phyloP scores from a whole-genome alignment of 2,329 filamentous ascomycete genomes.

The Pseudocercospora vitis region DNA sequence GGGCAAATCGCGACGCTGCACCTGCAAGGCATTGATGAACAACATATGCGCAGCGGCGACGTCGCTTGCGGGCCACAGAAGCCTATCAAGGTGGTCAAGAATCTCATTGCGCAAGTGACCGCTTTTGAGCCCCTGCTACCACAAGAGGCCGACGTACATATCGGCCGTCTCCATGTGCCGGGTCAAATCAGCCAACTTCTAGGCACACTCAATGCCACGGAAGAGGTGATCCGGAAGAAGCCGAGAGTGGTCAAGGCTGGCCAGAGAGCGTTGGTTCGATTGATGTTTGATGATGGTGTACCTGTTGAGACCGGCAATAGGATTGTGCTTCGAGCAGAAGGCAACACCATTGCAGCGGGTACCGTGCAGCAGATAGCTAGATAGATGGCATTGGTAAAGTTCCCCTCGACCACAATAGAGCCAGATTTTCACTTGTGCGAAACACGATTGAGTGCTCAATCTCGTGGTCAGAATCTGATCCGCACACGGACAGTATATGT shows the following conservation, averaged over 20 bases:
- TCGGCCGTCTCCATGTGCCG: slow-evolving; percentile 76
- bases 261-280: slow-evolving; percentile 71
- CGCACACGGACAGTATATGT: too few relatives aligned
- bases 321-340: slow-evolving; percentile 76
- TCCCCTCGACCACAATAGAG: too few relatives aligned
- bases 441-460: too few relatives aligned
- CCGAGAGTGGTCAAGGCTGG: slow-evolving; percentile 79
- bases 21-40: slow-evolving; percentile 73
- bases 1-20: slow-evolving; percentile 87
- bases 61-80: slow-evolving; percentile 67
- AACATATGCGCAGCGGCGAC: slow-evolving; percentile 76
- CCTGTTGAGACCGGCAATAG: slow-evolving; percentile 78
- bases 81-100: slow-evolving; percentile 69
- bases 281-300: slow-evolving; percentile 62
- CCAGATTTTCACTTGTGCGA: too few relatives aligned
- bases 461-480: too few relatives aligned
- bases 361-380: slow-evolving; percentile 56
- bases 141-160: slow-evolving; percentile 84
- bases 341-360: slow-evolving; percentile 84
- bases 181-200: slow-evolving; percentile 72
- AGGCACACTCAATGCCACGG: slow-evolving; percentile 72
- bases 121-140: slow-evolving; percentile 89
- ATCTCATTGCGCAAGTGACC: slow-evolving; percentile 78
- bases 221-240: slow-evolving; percentile 75
- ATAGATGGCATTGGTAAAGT: too few relatives aligned